Base-by-base conservation (phyloP, 2,329 filamentous ascomycete genomes). In the Penicillium sp. region DNA sequence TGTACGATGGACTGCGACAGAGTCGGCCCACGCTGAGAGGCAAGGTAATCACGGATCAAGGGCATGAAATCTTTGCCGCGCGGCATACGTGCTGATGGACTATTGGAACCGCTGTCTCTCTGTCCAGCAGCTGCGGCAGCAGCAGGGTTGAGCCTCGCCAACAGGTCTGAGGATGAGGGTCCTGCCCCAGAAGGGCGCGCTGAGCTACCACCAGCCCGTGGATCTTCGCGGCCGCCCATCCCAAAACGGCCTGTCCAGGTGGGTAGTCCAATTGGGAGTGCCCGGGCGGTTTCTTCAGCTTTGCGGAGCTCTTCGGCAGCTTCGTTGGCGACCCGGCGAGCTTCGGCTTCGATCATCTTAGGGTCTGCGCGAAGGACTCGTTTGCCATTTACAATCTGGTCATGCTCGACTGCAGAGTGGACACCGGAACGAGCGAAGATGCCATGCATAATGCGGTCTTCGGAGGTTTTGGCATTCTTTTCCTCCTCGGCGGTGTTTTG, bases 171-270 rank as follows among this genome's bases (percentile, higher is more conserved):
- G 9, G 75, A 76, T 1, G 75, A 78, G 4, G 75, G 72, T 0
- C 78, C 75, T 0, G 65, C 69, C 2, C 65, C 63, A n/a, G 65
- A 69, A 38, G 73, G 68, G 40, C 75, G 70, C 41, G 74, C 65
- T 29, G 66, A 64, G 63, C 72, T 72, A 55, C 72, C 66, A 46
- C 70, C 58, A 47, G 68, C 68, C n/a, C 70, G 71, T 58, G 74
- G 81, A 23, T 75, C 75, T 0, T 81, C 80, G 21, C 78, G 81
- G 55, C 92, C 93, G 5, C 86, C 87, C 49, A 88, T 83, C 10
- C 93, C 93, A 46, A 89, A 86, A 65, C 89, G 85, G 1, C 94
- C 93, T 0, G 93, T 97, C 93, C 93, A 97, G 0, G 93, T 97
- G 9, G 94, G 90, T 0, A 90, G 91, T 8, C 93, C 93, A 33